Conservation (phyloP, 2,329 filamentous ascomycete genomes). For the Botrytis tulipae region DNA sequence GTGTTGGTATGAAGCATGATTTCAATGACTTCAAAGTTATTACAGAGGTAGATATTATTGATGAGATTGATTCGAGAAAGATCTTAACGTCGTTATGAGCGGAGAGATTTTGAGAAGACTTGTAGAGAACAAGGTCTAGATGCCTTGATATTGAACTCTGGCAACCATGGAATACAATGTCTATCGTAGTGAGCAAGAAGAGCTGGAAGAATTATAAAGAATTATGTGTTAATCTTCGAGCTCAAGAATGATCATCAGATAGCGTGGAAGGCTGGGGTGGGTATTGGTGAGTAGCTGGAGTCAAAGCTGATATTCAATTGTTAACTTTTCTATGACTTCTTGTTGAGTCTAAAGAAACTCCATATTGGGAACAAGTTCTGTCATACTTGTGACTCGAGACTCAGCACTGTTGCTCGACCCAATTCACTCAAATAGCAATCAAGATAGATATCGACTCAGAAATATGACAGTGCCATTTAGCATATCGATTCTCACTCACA, state of each 20-base stretch:
- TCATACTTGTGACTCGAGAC: background rate
- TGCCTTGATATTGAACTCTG: too few species aligned
- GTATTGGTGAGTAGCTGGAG: background rate
- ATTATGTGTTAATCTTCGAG: background rate
- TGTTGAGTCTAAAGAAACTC: background rate
- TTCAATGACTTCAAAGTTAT: too few species aligned
- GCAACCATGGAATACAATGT: background rate
- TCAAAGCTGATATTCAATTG: background rate
- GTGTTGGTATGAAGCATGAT: too few species aligned
- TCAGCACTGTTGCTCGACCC: background rate
- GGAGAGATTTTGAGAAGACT: too few species aligned
- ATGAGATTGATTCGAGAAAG: too few species aligned
- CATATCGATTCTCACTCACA: background rate
- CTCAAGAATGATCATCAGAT: background rate
- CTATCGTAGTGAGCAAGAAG: background rate
- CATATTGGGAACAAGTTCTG: background rate
- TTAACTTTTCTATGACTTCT: background rate
- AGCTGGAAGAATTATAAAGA: background rate
- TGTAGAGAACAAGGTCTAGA: too few species aligned
- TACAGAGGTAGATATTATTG: too few species aligned
- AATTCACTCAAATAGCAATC: background rate
- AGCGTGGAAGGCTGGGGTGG: background rate
- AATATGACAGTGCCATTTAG: background rate
- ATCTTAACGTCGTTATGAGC: too few species aligned
- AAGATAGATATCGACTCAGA: background rate